phyloP scores from a whole-genome alignment of 179 eudicot species.

The Patellifolia procumbens region DNA sequence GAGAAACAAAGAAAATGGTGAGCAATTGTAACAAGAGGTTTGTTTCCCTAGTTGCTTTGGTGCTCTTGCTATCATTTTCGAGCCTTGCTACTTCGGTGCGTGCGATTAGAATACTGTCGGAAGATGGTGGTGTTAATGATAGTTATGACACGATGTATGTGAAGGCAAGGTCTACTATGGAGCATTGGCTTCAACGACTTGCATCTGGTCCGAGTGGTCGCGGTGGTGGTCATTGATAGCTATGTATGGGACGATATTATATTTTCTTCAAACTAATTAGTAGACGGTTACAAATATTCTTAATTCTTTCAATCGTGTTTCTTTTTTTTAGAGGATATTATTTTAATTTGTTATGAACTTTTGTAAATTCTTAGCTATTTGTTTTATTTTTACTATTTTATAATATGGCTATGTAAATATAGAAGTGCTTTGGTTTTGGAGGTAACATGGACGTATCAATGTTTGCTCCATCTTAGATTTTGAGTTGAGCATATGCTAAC shows the following conservation, averaged over 20 bases:
- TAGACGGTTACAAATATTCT: not conserved
- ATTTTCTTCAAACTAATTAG: no score
- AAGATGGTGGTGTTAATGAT: not conserved
- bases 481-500: no score
- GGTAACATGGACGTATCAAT: no score
- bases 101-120: conserved; percentile 6
- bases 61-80: not conserved
- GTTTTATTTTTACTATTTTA: no score
- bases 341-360: not conserved
- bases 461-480: no score
- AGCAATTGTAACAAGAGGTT: not conserved
- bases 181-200: not conserved
- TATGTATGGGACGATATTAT: not conserved
- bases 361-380: not conserved
- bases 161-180: conserved; percentile 16
- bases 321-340: not conserved
- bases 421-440: no score
- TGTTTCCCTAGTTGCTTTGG: not conserved
- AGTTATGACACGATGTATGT: not conserved
- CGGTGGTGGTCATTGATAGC: conserved; percentile 11
- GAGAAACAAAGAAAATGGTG: not conserved
- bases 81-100: not conserved
- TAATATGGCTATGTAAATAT: no score
- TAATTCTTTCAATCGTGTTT: not conserved
- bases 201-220: conserved; percentile 14